Base-by-base conservation (phyloP, 257 asterid genomes). In the Marsdenia floribunda region DNA sequence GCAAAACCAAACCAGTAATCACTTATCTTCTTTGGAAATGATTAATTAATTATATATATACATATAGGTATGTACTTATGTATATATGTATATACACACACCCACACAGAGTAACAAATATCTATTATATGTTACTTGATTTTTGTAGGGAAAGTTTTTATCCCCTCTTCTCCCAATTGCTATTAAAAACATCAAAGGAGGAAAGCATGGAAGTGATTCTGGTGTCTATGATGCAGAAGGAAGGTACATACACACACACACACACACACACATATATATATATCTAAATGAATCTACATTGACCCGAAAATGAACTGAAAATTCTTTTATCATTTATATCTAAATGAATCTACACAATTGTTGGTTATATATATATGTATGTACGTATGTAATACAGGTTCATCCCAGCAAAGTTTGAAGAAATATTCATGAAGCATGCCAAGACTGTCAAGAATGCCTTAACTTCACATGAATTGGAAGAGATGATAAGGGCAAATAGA, bases 141-240 rank as follows among this genome's bases (percentile, higher is more conserved):
- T 50, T 26, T 46, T 16, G 16, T 13, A 93, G 98, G 98, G 93
- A 24, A 79, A 88, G 50, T 52, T 86, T 26, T 83, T 87, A 50
- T 87, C 91, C 19, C 26, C 83, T 5, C 75, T 65, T 3, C 88
- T 93, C 70, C 97, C 97, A 0, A 87, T 93, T 58, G 94, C 88
- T 81, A 89, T 93, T 54, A 83, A 88, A 53, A 89, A 93, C 82
- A 90, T 93, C 73, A 80, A 86, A 5, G 7, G 79, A 65, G 87
- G 76, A 61, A 91, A 89, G 71, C 98, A 91, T 74, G 82, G 85
- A 4, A 91, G 96, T 68, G 97, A 93, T 76, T 83, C 92, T 52
- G 98, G 96, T 29, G 93, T 86, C 73, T 93, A 87, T 52, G 96
- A 90, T 81, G 68, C 77, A 47, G 87, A 90, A 72, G 98, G 97